Evolutionary conservation across 2,329 filamentous ascomycete species (phyloP).

Genomic region (Hyphodiscus sp.): DNA sequence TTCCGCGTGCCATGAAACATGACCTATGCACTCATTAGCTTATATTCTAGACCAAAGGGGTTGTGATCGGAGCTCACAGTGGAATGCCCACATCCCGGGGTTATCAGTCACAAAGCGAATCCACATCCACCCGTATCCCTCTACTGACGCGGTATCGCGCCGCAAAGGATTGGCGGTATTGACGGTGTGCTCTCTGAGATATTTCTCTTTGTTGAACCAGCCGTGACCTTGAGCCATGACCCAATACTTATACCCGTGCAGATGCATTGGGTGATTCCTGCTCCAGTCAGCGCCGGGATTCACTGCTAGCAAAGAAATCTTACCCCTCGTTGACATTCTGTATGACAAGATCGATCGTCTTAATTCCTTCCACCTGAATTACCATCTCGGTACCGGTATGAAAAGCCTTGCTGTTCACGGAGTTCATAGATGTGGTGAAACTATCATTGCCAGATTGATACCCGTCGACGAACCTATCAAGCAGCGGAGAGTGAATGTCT

Average conservation of each 20-base stretch:
- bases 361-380: conserved; percentile 47
- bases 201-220: conserved; percentile 34
- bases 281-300: not conserved
- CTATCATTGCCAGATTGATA: not conserved
- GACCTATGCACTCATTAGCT: conserved; percentile 25
- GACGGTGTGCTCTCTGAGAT: conserved; percentile 23
- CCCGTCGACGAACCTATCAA: conserved; percentile 41
- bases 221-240: conserved; percentile 52
- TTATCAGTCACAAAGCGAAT: conserved; percentile 47
- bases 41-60: too few relatives aligned
- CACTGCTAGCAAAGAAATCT: not conserved
- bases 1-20: conserved; percentile 48
- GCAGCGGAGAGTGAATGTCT: conserved; percentile 36
- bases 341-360: conserved; percentile 62
- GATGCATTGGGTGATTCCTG: conserved; percentile 60
- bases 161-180: conserved; percentile 38
- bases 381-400: conserved; percentile 43
- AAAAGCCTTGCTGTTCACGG: conserved; percentile 28
- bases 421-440: not conserved
- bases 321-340: conserved; percentile 57
- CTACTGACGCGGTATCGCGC: conserved; percentile 43
- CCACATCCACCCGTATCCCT: conserved; percentile 44
- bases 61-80: conserved; percentile 31
- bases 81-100: conserved; percentile 48
- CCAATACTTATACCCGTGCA: conserved; percentile 71